Base-by-base conservation (phyloP, 2,329 filamentous ascomycete species). In the Blastomyces percursus region DNA sequence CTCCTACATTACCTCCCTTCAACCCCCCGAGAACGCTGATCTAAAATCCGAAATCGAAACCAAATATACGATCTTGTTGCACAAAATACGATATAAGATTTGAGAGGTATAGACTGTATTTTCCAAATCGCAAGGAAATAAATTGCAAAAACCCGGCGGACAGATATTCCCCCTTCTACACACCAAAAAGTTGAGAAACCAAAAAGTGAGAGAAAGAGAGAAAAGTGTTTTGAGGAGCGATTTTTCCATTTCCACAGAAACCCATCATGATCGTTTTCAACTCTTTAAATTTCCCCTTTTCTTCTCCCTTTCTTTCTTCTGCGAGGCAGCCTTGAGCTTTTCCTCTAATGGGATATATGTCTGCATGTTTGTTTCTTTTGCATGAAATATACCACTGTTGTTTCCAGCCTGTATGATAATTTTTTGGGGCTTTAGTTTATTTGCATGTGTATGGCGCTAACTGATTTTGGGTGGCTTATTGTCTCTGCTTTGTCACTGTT, bases 341-440 rank as follows among this genome's bases (percentile, higher is more conserved):
- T 61, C 24, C 14, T 12, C 14, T 54, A 38, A 55, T 46, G 60
- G 50, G 60, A 56, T 56, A 61, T 44, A 61, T 46, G 50, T 35
- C 60, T 54, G 48, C 35, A 59, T 59, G 56, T 48, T 40, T 19
- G 30, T 55, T 59, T 27, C 14, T 32, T 55, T 56, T 56, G 30
- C 54, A 30, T 40, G 40, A 56, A 40, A 60, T 60, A 61, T 61
- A 61, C 60, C 60, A 61, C 51, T 61, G 24, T 21, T 61, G 60
- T 61, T 61, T 51, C 48, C 35, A 46, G 50, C 38, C 24, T 59
- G 60, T 61, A 61, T 52, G 50, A 61, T 56, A 16, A 21, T 61
- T 11, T 38, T 38, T 38, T 38, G 21, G 21, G 35, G 35, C 2
- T 38, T 38, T 38, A 38, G 8, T 38, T 38, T 7, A 24, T 27